These are phyloP conservation scores for Penicillium turbatum DNA, from an alignment of 495 filamentous ascomycete species.

Conservation along the genomic window DNA sequence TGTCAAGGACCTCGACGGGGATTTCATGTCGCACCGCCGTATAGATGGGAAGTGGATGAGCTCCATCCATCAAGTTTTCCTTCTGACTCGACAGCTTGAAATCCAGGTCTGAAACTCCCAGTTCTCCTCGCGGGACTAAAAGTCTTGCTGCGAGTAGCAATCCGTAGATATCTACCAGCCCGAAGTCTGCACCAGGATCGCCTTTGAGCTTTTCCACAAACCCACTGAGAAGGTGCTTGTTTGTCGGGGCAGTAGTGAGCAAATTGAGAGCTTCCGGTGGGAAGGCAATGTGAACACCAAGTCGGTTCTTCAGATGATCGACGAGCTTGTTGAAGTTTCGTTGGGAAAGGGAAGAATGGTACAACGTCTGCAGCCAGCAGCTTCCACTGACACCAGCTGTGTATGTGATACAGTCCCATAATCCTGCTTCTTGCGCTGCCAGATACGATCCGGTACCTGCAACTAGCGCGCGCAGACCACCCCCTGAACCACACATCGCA, in stretches of 20 bases:
- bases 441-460: constrained; percentile 82
- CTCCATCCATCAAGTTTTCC: constrained; percentile 64
- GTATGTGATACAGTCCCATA: constrained; percentile 92
- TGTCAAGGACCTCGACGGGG: constrained; percentile 48
- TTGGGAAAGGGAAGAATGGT: constrained; percentile 74
- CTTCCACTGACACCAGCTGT: constrained; percentile 91
- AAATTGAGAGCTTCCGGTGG: constrained; percentile 76
- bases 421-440: constrained; percentile 72
- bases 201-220: constrained; percentile 86
- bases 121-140: constrained; percentile 78
- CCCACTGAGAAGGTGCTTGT: constrained; percentile 84
- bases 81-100: constrained; percentile 86
- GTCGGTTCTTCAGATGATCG: constrained; percentile 77
- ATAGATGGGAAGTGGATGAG: constrained; percentile 87
- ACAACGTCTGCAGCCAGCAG: constrained; percentile 91
- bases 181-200: constrained; percentile 74
- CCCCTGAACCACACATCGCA: constrained; percentile 89
- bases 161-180: constrained; percentile 89
- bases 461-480: constrained; percentile 82
- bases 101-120: constrained; percentile 67
- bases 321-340: constrained; percentile 62
- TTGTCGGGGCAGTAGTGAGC: constrained; percentile 77
- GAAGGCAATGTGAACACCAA: constrained; percentile 86
- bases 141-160: constrained; percentile 77
- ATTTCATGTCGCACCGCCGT: constrained; percentile 95